phyloP scores from a whole-genome alignment of 768 basidiomycete species.

The Suillus bovinus region DNA sequence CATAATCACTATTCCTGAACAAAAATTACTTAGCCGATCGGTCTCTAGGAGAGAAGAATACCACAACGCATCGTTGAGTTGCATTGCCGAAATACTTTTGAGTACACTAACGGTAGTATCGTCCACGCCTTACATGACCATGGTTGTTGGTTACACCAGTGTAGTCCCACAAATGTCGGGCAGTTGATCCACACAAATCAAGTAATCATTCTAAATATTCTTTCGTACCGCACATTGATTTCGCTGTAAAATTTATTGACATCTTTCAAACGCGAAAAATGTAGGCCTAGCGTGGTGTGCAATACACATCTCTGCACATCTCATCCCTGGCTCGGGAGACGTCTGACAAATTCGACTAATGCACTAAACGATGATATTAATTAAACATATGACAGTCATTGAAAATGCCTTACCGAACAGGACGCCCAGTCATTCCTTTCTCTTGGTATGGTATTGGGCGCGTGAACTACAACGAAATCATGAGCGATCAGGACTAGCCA shows the following conservation, averaged over 20 bases:
- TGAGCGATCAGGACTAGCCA: background rate
- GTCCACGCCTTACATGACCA: background rate
- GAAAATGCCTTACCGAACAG: constrained; percentile 58
- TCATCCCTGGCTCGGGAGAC: constrained; percentile 18
- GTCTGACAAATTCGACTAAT: constrained; percentile 33
- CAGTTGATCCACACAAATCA: background rate
- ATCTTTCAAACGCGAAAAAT: background rate
- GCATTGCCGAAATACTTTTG: background rate
- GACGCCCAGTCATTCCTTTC: constrained; percentile 79
- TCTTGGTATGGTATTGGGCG: constrained; percentile 61
- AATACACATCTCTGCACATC: background rate
- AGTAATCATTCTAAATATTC: background rate
- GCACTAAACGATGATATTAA: constrained; percentile 24
- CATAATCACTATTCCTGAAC: too few relatives aligned
- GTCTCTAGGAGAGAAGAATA: background rate
- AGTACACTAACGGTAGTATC: background rate
- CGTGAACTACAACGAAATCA: constrained; percentile 39
- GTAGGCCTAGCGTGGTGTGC: background rate
- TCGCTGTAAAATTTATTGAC: background rate
- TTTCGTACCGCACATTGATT: background rate
- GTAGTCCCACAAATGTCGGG: background rate
- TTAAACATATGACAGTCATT: background rate
- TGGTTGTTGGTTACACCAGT: background rate
- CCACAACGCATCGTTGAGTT: background rate
- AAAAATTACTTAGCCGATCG: too few relatives aligned